These are phyloP conservation scores for Dactylellina leptospora DNA, from an alignment of 2,329 filamentous ascomycete genomes.

Conservation along the genomic window DNA sequence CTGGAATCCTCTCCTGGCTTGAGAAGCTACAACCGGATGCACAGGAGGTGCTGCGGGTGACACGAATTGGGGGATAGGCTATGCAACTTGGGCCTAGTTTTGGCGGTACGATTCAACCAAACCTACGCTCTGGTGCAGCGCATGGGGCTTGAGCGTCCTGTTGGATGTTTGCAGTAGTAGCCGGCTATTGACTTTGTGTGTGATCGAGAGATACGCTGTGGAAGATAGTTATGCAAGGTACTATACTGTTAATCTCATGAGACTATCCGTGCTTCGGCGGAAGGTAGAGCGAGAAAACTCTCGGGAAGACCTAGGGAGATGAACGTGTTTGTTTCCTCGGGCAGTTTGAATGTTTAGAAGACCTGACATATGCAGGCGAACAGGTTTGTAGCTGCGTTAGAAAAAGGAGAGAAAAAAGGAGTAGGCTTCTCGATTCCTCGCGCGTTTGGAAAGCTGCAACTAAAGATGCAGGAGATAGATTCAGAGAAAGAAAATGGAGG, in stretches of 20 bases:
- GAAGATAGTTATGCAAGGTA: conserved; percentile 51
- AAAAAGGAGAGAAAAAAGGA: conserved; percentile 33
- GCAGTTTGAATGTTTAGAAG: conserved; percentile 24
- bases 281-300: conserved; percentile 48
- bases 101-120: conserved; percentile 37
- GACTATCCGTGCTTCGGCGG: conserved; percentile 45
- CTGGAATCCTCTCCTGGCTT: conserved; percentile 37
- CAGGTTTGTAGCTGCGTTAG: conserved; percentile 25
- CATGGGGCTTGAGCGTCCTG: conserved; percentile 35
- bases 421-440: conserved; percentile 26
- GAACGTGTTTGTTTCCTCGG: conserved; percentile 31
- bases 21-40: conserved; percentile 31
- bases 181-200: no score
- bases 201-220: conserved; percentile 10
- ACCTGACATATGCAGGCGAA: conserved; percentile 49
- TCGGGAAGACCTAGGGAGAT: conserved; percentile 33
- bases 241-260: conserved; percentile 46
- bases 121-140: conserved; percentile 46
- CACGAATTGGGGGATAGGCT: conserved; percentile 41
- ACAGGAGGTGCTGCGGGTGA: conserved; percentile 42
- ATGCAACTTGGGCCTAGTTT: conserved; percentile 51
- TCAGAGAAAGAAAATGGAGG: conserved; percentile 19
- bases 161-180: no score
- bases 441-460: conserved; percentile 51
- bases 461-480: conserved; percentile 39